These are phyloP conservation scores for Paraphoma sp. DNA, from an alignment of 2,329 filamentous ascomycete genomes.

Conservation along the genomic window DNA sequence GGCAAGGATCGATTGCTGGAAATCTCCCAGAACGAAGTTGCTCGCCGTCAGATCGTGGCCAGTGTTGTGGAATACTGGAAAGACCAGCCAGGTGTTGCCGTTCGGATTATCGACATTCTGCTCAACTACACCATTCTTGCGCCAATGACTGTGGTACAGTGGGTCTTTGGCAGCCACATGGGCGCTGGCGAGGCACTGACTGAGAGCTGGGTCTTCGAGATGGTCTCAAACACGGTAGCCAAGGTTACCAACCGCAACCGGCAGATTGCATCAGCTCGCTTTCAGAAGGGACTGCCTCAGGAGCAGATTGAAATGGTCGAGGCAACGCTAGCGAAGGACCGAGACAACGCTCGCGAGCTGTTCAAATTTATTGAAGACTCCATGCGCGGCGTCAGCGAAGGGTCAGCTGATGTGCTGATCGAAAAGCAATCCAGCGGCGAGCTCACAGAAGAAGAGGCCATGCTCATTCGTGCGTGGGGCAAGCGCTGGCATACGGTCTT, in stretches of 20 bases:
- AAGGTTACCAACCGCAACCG: slow-evolving; percentile 89
- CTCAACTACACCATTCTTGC: slow-evolving; percentile 96
- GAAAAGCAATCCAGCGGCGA: slow-evolving; percentile 66
- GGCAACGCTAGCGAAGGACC: slow-evolving; percentile 72
- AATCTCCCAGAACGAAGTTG: slow-evolving; percentile 74
- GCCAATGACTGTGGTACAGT: slow-evolving; percentile 84
- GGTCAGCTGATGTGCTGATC: slow-evolving; percentile 76
- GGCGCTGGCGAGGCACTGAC: slow-evolving; percentile 72
- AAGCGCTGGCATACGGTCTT: slow-evolving; percentile 88
- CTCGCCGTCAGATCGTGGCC: slow-evolving; percentile 85
- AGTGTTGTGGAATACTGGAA: slow-evolving; percentile 93
- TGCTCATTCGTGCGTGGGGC: slow-evolving; percentile 79
- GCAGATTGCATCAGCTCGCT: slow-evolving; percentile 73
- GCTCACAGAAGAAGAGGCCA: slow-evolving; percentile 54
- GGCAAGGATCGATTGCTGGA: slow-evolving; percentile 87
- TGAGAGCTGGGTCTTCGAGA: slow-evolving; percentile 82
- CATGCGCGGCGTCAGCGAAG: slow-evolving; percentile 73
- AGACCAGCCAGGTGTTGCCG: slow-evolving; percentile 87
- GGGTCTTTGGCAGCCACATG: slow-evolving; percentile 76
- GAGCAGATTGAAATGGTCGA: slow-evolving; percentile 68
- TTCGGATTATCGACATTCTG: slow-evolving; percentile 94
- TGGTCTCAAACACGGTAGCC: slow-evolving; percentile 84
- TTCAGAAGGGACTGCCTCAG: slow-evolving; percentile 62
- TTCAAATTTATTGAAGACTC: slow-evolving; percentile 83
- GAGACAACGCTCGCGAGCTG: slow-evolving; percentile 76